Base-by-base conservation (phyloP, 129 eudicot genomes). In the Smallanthus sonchifolius region DNA sequence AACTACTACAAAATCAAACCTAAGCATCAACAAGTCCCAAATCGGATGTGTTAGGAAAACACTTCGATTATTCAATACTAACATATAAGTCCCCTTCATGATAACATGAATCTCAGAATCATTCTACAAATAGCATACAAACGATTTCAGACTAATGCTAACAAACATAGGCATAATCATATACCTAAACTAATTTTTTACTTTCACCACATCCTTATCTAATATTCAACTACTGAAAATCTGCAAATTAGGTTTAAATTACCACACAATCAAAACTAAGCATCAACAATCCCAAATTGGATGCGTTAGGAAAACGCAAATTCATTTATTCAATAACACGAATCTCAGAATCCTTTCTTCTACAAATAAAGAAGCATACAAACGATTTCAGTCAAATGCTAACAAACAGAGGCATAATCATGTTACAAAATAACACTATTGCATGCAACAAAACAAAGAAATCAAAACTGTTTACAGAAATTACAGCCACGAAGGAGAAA, bases 331-430 rank as follows among this genome's bases (percentile, higher is more conserved):
- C 17, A 55, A n/a, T 1, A 42, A 28, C 43, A 51, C 36, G 45
- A 7, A 11, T 19, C 34, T 1, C 32, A 76, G 1, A 66, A 17
- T 45, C 48, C 30, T 24, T 24, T 1, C n/a, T 2, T 61, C 7
- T 7, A 24, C 30, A 48, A 20, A 75, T 5, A 63, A 36, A n/a
- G 11, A 19, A 48, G 8, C 32, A 34, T 7, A 74, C 28, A 38
- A 38, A 32, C 39, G 0, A 28, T 28, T 56, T 34, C 48, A 56
- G 14, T 55, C 62, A 6, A 67, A 52, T 2, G 7, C 65, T 67
- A 67, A 39, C 16, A 76, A 67, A 32, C 75, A 67, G 39, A 67
- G 24, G 47, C 61, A 56, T 76, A 56, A 76, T 15, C 35, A 48
- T 60, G 36, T 38, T 7, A 34, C 11, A 61, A 13, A 34, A 34